Percentiles rank a stretch among this genome's conserved stretches.
phyloP scores from a whole-genome alignment of 441 rosid species.

The Macaranga tanarius region DNA sequence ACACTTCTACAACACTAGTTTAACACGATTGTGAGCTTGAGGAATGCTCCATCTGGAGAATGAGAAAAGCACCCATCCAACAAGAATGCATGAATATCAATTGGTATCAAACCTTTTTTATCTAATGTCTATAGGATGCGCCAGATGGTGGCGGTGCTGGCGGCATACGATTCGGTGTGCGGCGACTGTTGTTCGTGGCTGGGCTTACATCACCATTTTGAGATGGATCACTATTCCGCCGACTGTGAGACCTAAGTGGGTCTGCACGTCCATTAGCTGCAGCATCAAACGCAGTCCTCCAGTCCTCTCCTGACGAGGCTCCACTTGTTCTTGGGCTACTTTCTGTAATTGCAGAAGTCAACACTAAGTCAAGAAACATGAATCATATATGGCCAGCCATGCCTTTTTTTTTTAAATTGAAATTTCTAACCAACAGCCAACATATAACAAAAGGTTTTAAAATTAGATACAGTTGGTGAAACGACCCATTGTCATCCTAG shows the following conservation, averaged over 20 bases:
- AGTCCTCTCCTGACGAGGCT: constrained; percentile 70
- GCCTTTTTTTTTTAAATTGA: no score
- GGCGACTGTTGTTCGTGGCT: constrained; percentile 61
- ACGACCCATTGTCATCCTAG: background rate
- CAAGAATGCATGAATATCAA: constrained; percentile 34
- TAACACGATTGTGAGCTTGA: constrained; percentile 29
- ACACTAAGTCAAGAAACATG: background rate
- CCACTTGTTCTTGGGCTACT: constrained; percentile 73
- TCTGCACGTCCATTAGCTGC: constrained; percentile 68
- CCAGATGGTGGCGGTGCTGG: constrained; percentile 90
- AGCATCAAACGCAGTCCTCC: constrained; percentile 94
- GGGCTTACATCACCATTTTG: constrained; percentile 75
- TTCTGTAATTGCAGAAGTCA: constrained; percentile 42
- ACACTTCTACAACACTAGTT: constrained; percentile 24
- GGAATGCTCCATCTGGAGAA: constrained; percentile 28
- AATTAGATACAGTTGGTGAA: no score
- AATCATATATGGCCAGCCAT: no score
- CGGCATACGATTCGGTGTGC: constrained; percentile 82
- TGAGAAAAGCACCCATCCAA: constrained; percentile 18
- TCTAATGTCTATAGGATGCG: constrained; percentile 67
- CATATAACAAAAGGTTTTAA: no score
- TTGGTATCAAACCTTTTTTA: constrained; percentile 14
- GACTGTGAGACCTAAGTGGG: constrained; percentile 63
- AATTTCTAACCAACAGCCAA: no score
- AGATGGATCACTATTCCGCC: constrained; percentile 75